phyloP scores from a whole-genome alignment of 2,329 filamentous ascomycete genomes.

The Xylariaceae sp. region DNA sequence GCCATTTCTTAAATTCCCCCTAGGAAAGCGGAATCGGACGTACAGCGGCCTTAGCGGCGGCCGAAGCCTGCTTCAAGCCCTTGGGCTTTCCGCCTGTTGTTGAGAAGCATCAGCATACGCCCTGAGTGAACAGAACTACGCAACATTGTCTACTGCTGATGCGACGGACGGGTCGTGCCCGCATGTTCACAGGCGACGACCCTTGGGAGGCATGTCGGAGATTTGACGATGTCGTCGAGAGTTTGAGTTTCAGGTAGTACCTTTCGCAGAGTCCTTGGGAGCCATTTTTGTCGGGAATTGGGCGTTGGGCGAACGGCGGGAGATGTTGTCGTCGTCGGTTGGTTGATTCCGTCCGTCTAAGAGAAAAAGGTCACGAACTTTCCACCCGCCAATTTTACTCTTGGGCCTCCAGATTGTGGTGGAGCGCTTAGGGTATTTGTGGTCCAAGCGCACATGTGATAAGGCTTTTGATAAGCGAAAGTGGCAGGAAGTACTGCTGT shows the following conservation, averaged over 20 bases:
- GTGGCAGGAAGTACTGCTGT: no score
- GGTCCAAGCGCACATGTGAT: conserved; percentile 16
- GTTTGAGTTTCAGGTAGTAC: conserved; percentile 32
- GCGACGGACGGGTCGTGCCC: conserved; percentile 34
- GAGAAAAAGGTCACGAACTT: conserved; percentile 10
- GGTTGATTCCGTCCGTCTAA: conserved; percentile 10
- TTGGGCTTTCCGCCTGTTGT: conserved; percentile 52
- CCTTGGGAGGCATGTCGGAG: conserved; percentile 11
- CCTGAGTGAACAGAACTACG: conserved; percentile 58
- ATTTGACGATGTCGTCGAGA: conserved; percentile 10
- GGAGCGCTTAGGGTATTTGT: conserved; percentile 16
- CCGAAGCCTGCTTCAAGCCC: conserved; percentile 79
- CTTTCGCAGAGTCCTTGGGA: conserved; percentile 41
- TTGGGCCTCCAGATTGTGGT: conserved; percentile 16
- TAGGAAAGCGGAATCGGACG: conserved; percentile 51
- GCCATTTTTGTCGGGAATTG: conserved; percentile 32
- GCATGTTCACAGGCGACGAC: conserved; percentile 4
- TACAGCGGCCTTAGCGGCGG: conserved; percentile 92
- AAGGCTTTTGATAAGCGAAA: conserved; percentile 9
- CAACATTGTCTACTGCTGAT: conserved; percentile 71
- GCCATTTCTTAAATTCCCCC: conserved; percentile 53
- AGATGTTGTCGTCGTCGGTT: conserved; percentile 19
- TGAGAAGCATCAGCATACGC: conserved; percentile 65
- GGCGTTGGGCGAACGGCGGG: conserved; percentile 13
- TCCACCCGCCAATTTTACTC: conserved; percentile 13